These are phyloP conservation scores for Boletus mariae DNA, from an alignment of 1,284 basidiomycete species.

Conservation along the genomic window DNA sequence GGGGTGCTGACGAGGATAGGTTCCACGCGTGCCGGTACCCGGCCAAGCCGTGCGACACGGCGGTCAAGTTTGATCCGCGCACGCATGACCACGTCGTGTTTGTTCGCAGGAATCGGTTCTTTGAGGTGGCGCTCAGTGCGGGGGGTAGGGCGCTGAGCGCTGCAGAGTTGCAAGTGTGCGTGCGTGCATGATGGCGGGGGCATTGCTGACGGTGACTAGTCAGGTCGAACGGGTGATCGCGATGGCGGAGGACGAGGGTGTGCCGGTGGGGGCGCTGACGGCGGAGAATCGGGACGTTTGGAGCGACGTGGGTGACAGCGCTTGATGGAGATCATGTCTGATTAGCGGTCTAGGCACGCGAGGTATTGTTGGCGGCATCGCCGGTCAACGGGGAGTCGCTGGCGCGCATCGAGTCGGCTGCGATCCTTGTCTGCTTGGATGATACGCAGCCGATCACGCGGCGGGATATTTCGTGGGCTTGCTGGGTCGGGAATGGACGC, in stretches of 20 bases:
- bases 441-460: constrained; percentile 75
- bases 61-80: constrained; percentile 75
- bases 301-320: constrained; percentile 59
- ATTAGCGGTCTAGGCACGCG: constrained; percentile 48
- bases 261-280: constrained; percentile 81
- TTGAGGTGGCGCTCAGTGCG: constrained; percentile 65
- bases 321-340: neutral
- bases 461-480: constrained; percentile 79
- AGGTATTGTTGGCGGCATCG: constrained; percentile 63
- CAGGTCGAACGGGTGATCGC: constrained; percentile 80
- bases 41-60: constrained; percentile 78
- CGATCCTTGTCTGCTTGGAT: constrained; percentile 87
- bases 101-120: constrained; percentile 90
- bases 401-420: constrained; percentile 85
- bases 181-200: neutral
- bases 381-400: constrained; percentile 65
- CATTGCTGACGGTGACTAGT: constrained; percentile 34
- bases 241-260: constrained; percentile 51
- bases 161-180: constrained; percentile 72
- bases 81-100: constrained; percentile 88
- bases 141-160: constrained; percentile 69
- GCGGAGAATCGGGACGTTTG: constrained; percentile 89
- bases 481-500: constrained; percentile 90
- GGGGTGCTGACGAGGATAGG: constrained; percentile 22
- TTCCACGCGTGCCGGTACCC: constrained; percentile 93